Evolutionary conservation across 306 rosid genomes (phyloP), one percentile per base, ranked within the genome.

Genomic region (Mimosa pudica): DNA sequence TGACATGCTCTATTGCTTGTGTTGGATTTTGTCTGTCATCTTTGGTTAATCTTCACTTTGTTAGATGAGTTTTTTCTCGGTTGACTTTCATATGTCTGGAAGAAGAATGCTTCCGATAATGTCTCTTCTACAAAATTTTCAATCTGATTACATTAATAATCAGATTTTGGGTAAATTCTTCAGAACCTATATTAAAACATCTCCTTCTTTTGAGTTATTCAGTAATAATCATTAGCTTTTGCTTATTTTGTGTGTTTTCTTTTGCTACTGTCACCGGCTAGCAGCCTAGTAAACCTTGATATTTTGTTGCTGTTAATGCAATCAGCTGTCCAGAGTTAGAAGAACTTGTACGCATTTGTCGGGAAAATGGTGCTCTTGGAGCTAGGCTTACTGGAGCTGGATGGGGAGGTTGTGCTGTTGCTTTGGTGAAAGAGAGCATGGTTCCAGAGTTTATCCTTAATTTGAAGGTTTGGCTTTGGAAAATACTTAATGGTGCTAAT

Each of bases 381-480:
- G 94, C 93, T 45, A 84, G 97, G 85, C 90, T 92, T 35, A 90
- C 97, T 1, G 94, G 97, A 80, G 97, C 97, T 16, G 97, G 97
- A 83, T 92, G 94, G 97, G 97, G 94, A 48, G 94, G 94, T 58
- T 92, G 94, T 68, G 89, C 87, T 5, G 94, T 90, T 32, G 90
- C 93, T 17, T 81, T 92, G 89, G 94, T 92, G 42, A 90, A 86
- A 80, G 94, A 92, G 51, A 77, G 46, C 83, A 86, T 80, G 30
- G 93, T 88, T 38, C 93, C 94, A 44, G 86, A 92, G 65, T 92
- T 90, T 70, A 89, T 92, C 51, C 86, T 78, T 10, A 82, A 74
- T 74, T 80, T 88, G 61, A 92, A 90, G 94, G 93, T 90, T 47
- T 74, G 76, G 70, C 54, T 66, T 77, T 46, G 1, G 63, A 45